Percentiles rank a stretch among this genome's conserved stretches.
Evolutionary conservation across 331 rosid species (phyloP).

Genomic region (Acacia pycnantha): DNA sequence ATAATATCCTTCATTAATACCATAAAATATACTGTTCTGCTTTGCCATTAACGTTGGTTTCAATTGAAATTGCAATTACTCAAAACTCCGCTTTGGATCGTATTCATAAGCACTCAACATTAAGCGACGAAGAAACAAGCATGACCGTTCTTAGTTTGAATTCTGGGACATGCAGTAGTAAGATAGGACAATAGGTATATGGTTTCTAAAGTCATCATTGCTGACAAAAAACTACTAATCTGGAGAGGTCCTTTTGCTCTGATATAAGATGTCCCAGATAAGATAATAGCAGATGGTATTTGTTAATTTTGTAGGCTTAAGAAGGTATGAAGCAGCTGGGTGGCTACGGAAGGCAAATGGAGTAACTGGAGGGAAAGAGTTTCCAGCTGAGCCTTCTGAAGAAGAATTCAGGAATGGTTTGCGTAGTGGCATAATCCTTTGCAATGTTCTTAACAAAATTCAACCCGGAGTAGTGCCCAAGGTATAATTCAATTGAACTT

Average conservation of each 20-base stretch:
- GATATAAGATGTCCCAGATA: background rate
- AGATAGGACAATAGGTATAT: background rate
- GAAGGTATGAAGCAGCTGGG: slow-evolving; percentile 82
- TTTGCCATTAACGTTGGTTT: background rate
- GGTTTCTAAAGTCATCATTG: background rate
- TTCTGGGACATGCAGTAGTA: background rate
- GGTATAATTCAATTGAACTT: slow-evolving; percentile 38
- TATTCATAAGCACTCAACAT: background rate
- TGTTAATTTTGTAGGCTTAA: slow-evolving; percentile 55
- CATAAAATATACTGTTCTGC: background rate
- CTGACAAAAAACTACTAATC: background rate
- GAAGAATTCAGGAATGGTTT: slow-evolving; percentile 78
- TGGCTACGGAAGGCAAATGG: slow-evolving; percentile 79
- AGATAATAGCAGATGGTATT: background rate
- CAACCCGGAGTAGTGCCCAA: slow-evolving; percentile 80
- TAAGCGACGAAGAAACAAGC: background rate
- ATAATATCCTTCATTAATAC: background rate
- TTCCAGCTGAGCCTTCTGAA: slow-evolving; percentile 88
- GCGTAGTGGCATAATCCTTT: slow-evolving; percentile 88
- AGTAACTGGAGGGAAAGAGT: slow-evolving; percentile 68
- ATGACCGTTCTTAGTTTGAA: background rate
- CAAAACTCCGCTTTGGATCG: background rate
- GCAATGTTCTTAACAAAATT: slow-evolving; percentile 80
- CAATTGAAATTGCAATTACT: background rate
- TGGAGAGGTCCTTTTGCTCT: background rate